A percentile compares a stretch with the other conserved stretches of the same genome.
phyloP scores from a whole-genome alignment of 2,329 filamentous ascomycete species.

The Paecilomyces sp. region DNA sequence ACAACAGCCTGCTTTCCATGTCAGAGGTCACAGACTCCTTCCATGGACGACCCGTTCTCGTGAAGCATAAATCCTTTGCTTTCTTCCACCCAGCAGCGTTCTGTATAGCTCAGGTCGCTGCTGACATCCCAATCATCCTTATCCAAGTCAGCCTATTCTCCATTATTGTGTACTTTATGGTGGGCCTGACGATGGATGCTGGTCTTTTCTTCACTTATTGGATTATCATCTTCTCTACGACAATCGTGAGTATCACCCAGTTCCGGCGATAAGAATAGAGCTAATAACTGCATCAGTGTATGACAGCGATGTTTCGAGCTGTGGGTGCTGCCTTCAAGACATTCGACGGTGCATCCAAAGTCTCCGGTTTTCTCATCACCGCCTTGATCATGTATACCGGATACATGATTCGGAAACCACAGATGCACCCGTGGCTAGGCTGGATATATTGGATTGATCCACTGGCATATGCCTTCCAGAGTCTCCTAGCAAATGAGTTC shows the following conservation, averaged over 20 bases:
- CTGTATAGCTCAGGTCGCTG: slow-evolving; percentile 37
- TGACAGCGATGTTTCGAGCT: slow-evolving; percentile 53
- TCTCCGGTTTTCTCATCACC: slow-evolving; percentile 32
- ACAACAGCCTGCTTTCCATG: slow-evolving; percentile 56
- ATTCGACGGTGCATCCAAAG: slow-evolving; percentile 54
- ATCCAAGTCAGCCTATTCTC: slow-evolving; percentile 55
- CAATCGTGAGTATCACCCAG: slow-evolving; percentile 37
- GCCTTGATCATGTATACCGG: slow-evolving; percentile 34
- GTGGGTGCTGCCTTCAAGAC: slow-evolving; percentile 50
- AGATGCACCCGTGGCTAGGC: slow-evolving; percentile 49
- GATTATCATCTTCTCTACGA: slow-evolving; percentile 44
- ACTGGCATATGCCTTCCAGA: slow-evolving; percentile 31
- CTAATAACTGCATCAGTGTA: slow-evolving; percentile 29
- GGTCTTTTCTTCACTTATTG: slow-evolving; percentile 57
- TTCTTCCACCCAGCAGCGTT: slow-evolving; percentile 49
- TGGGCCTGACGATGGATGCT: slow-evolving; percentile 46
- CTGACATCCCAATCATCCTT: slow-evolving; percentile 49
- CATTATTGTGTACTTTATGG: slow-evolving; percentile 59
- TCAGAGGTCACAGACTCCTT: slow-evolving; percentile 61
- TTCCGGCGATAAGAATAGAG: neutral
- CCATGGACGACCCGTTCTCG: slow-evolving; percentile 50
- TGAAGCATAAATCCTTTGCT: slow-evolving; percentile 54
- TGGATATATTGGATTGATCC: slow-evolving; percentile 39
- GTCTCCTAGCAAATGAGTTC: slow-evolving; percentile 31
- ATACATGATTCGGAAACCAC: slow-evolving; percentile 38